Conservation (phyloP, 148 eudicot genomes). For the Dianthus caryophyllus region DNA sequence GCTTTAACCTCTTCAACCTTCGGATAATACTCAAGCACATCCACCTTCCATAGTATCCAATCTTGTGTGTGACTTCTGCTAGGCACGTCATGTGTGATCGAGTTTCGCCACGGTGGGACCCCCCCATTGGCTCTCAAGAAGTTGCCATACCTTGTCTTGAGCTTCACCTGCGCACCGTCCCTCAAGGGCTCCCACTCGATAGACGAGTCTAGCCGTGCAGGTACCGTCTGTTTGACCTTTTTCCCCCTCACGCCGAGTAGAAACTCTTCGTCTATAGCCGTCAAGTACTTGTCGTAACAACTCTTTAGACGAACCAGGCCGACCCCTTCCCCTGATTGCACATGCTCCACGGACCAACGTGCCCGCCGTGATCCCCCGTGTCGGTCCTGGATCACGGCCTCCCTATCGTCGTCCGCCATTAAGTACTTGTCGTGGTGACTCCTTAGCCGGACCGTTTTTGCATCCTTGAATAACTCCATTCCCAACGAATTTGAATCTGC, state of each 20-base stretch:
- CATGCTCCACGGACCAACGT: slow-evolving; percentile 64
- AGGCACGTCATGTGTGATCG: slow-evolving; percentile 83
- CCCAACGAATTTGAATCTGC: background rate
- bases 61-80: slow-evolving; percentile 52
- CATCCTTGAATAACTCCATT: slow-evolving; percentile 41
- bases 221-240: slow-evolving; percentile 52
- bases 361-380: slow-evolving; percentile 36
- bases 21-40: slow-evolving; percentile 42
- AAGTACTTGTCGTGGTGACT: slow-evolving; percentile 69
- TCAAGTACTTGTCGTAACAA: slow-evolving; percentile 52
- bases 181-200: slow-evolving; percentile 81
- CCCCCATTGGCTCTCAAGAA: slow-evolving; percentile 78
- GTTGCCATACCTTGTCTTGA: slow-evolving; percentile 70
- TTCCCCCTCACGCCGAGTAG: slow-evolving; percentile 63
- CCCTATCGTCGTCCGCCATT: slow-evolving; percentile 51
- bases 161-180: slow-evolving; percentile 52
- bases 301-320: slow-evolving; percentile 45
- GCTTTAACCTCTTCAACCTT: background rate
- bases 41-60: slow-evolving; percentile 82
- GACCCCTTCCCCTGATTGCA: slow-evolving; percentile 31
- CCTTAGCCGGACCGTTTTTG: slow-evolving; percentile 48
- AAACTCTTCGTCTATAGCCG: slow-evolving; percentile 56
- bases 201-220: slow-evolving; percentile 49
- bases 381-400: slow-evolving; percentile 56
- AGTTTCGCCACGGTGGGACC: slow-evolving; percentile 86